Base-by-base conservation (phyloP, 352 stramenopile species). In the Phytophthora multivora region DNA sequence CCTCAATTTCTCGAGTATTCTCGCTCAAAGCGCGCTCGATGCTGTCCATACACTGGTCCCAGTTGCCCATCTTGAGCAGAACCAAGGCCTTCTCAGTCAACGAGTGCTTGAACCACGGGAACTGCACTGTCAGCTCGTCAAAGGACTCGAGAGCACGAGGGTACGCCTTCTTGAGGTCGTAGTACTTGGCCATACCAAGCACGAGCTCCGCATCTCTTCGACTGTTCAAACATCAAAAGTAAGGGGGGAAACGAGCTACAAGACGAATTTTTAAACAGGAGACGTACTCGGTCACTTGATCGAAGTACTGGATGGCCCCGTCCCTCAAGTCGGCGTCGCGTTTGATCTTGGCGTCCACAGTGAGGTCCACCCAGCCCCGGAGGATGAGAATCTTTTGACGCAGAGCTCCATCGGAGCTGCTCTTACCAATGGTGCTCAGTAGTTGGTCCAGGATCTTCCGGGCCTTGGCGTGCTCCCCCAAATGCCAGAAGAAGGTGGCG, bases 21-120 rank as follows among this genome's bases (percentile, higher is more conserved):
- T 90, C 77, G 12, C 60, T 67, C 13, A 96, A 59, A 8, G 83
- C 82, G 7, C 86, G 77, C 61, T 93, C 85, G 19, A 89, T 76
- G 31, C 76, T 87, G 63, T 95, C 88, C 51, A 92, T 69, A 36
- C 84, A 91, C 59, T 92, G 79, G 41, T 96, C 88, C 88, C 88
- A 96, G 18, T 80, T 88, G 43, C 83, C 77, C 83, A 93, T 93
- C 46, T 93, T 91, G 31, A 95, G 69, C 52, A 95, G 41, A 4
- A 95, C 71, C 30, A 93, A 64, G 11, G 86, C 88, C 39, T 96
- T 96, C 53, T 95, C 86, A 42, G 73, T 86, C 49, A 96, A 63
- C 16, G 80, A 80, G 67, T 94, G 85, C 50, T 89, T 80, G 67
- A 96, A 95, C 86, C 87, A 95, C 38, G 77, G 66, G 50, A 79